Conservation (phyloP, 345 rosid species). For the Aquilaria sinensis region DNA sequence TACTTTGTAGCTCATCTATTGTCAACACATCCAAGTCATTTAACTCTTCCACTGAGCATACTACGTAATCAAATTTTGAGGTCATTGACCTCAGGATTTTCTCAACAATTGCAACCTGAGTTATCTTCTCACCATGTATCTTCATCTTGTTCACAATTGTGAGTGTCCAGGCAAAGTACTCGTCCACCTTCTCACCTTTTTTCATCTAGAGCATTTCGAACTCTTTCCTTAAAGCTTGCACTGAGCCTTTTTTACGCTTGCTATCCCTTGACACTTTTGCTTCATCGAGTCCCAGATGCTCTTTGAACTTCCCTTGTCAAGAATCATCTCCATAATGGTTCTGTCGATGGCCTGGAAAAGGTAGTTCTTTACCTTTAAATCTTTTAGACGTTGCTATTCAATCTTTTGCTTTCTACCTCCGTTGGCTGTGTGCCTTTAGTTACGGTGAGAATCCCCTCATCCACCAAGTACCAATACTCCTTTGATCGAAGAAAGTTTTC, state of each 20-base stretch:
- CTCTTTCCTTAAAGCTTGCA: not conserved
- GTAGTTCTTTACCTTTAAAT: constrained; percentile 9
- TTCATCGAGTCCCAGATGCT: too few species aligned
- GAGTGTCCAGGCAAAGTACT: not conserved
- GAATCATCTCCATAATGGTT: not conserved
- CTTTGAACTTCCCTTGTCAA: not conserved
- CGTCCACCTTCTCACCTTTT: not conserved
- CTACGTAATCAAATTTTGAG: constrained; percentile 3
- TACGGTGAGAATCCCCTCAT: too few species aligned
- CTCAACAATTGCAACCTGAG: not conserved
- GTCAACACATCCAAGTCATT: not conserved
- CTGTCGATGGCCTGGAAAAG: constrained; percentile 9
- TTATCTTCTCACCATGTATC: constrained; percentile 8
- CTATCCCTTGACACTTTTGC: too few species aligned
- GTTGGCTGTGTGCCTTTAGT: too few species aligned
- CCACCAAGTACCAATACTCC: too few species aligned
- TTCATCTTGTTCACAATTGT: constrained; percentile 1
- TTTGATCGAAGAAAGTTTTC: too few species aligned
- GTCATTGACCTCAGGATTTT: constrained; percentile 4
- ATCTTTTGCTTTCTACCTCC: too few species aligned
- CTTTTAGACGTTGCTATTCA: not conserved
- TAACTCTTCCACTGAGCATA: constrained; percentile 5
- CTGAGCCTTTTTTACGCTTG: not conserved
- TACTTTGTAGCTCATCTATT: constrained; percentile 13
- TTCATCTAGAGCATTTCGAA: constrained; percentile 8